phyloP scores from a whole-genome alignment of 257 asterid genomes.

The Pogostemon cablin region DNA sequence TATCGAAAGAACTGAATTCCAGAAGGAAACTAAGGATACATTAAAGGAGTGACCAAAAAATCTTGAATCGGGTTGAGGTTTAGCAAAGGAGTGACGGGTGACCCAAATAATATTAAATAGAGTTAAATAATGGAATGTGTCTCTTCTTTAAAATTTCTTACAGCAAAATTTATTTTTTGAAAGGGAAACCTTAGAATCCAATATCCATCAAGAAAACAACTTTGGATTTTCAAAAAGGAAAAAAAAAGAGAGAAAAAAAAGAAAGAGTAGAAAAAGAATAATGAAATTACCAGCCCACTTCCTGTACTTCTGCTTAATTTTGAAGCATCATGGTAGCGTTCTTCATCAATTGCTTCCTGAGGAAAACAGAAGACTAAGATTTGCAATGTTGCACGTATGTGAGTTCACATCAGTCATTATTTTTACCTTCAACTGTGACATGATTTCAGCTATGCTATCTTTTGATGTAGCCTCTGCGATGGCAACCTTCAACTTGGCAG shows the following conservation, averaged over 20 bases:
- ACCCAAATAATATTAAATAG: no score
- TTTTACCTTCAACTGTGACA: slow-evolving; percentile 73
- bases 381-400: slow-evolving; percentile 22
- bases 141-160: no score
- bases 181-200: background rate
- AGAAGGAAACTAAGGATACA: no score
- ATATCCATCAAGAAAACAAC: slow-evolving; percentile 24
- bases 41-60: no score
- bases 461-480: slow-evolving; percentile 72
- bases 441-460: slow-evolving; percentile 74
- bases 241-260: background rate
- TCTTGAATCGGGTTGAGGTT: no score
- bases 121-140: no score
- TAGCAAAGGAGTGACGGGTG: no score
- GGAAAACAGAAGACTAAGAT: slow-evolving; percentile 25
- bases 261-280: slow-evolving; percentile 19
- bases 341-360: slow-evolving; percentile 75
- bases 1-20: background rate
- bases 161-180: background rate
- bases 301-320: slow-evolving; percentile 75
- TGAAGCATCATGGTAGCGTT: slow-evolving; percentile 95
- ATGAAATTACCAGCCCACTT: slow-evolving; percentile 84
- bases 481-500: slow-evolving; percentile 71
- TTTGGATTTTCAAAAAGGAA: slow-evolving; percentile 19
- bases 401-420: slow-evolving; percentile 24